These are phyloP conservation scores for Acmispon strigosus DNA, from an alignment of 306 rosid species.

Conservation along the genomic window DNA sequence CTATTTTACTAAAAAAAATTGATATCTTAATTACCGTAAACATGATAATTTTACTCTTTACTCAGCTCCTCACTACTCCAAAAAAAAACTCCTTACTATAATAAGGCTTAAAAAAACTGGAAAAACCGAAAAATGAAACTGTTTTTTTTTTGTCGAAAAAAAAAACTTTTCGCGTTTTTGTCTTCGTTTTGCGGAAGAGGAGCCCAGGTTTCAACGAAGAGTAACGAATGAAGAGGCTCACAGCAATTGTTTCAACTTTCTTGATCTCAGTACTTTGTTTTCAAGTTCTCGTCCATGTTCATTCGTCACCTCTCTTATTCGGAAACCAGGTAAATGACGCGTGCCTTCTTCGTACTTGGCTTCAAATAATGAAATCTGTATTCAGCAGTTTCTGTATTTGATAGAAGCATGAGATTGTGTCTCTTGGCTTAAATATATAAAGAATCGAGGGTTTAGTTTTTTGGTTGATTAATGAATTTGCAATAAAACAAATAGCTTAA, in stretches of 20 bases:
- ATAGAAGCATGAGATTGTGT: background rate
- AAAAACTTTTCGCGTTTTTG: background rate
- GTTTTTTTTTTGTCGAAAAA: no score
- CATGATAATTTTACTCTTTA: no score
- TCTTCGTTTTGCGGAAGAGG: background rate
- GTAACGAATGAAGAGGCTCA: slow-evolving; percentile 37
- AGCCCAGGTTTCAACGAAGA: background rate
- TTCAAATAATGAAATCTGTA: background rate
- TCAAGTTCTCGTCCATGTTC: slow-evolving; percentile 15
- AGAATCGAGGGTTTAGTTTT: background rate
- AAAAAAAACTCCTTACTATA: no score
- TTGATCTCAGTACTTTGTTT: slow-evolving; percentile 23
- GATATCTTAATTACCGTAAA: no score
- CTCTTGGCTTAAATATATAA: slow-evolving; percentile 11
- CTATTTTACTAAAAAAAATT: no score
- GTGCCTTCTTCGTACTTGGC: background rate
- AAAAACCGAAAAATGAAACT: no score
- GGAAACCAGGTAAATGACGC: slow-evolving; percentile 23
- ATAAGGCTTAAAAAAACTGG: no score
- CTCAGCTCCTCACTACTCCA: no score
- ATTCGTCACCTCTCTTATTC: slow-evolving; percentile 36
- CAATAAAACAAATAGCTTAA: background rate
- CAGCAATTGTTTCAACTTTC: slow-evolving; percentile 19
- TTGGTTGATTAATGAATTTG: background rate
- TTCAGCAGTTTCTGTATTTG: background rate